Evolutionary conservation across 2,329 filamentous ascomycete genomes (phyloP).

Genomic region (Didymella lethalis): DNA sequence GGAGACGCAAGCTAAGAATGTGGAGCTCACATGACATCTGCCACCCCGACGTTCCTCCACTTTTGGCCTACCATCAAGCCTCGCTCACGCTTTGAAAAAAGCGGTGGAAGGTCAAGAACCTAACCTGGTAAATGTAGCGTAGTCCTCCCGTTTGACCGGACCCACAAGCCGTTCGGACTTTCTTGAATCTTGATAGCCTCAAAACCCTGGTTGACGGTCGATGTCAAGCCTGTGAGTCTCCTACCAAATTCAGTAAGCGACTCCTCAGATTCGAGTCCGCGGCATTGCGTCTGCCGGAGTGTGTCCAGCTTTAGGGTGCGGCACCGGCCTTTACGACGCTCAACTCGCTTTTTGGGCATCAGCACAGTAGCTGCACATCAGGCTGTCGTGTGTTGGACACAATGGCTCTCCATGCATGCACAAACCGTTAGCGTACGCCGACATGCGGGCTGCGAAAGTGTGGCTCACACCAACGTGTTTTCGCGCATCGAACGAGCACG

Average conservation of each 20-base stretch:
- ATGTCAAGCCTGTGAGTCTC: neutral
- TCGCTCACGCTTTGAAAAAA: constrained; percentile 26
- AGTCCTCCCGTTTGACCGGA: constrained; percentile 12
- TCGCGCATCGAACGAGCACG: constrained; percentile 20
- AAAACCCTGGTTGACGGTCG: neutral
- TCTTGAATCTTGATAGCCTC: constrained; percentile 6
- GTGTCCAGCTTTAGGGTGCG: neutral
- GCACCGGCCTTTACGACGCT: neutral
- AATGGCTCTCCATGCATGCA: constrained; percentile 2
- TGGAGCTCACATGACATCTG: constrained; percentile 36
- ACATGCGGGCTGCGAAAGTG: neutral
- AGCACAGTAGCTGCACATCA: constrained; percentile 12
- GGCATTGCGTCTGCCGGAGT: neutral
- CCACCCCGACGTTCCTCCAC: constrained; percentile 17
- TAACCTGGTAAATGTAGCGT: constrained; percentile 3
- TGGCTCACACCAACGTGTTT: neutral
- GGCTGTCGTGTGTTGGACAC: constrained; percentile 5
- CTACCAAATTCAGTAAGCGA: constrained; percentile 6
- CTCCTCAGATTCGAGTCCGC: neutral
- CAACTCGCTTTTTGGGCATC: constrained; percentile 7
- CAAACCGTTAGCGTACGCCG: neutral
- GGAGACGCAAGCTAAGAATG: constrained; percentile 22
- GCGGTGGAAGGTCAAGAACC: constrained; percentile 29
- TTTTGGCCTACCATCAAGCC: constrained; percentile 9
- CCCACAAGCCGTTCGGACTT: constrained; percentile 12